Base-by-base conservation (phyloP, 345 rosid species). In the Passiflora organensis region DNA sequence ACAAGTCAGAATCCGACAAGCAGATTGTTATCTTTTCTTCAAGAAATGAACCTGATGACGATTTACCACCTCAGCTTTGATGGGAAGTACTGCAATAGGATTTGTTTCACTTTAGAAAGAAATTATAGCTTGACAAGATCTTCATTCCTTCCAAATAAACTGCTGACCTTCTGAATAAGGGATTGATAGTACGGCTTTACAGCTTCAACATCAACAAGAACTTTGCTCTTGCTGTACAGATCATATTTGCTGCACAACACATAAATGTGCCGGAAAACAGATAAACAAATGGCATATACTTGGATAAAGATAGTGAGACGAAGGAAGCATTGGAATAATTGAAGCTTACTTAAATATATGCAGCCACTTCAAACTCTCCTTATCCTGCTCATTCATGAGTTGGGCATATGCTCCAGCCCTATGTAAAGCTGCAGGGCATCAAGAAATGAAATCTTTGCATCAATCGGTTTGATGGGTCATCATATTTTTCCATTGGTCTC, bases 221-320 rank as follows among this genome's bases (percentile, higher is more conserved):
- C 84, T 72, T 80, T 86, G 80, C 91, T 83, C 78, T 85, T 86
- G 73, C 91, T 83, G 76, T 83, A 89, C 12, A 89, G 74, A n/a
- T 86, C 95, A 60, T 89, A 86, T 62, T 89, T 89, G 76, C 95
- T 86, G 85, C 46, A 69, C 12, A 55, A 9, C 21, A 32, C 20
- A 14, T 5, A 36, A 3, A 20, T n/a, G 5, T 8, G 43, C 60
- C 28, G 62, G 25, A 32, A 13, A 12, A 19, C 25, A 12, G 43
- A 13, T 28, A 28, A 6, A 1, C 47, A 6, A 8, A 14, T 2
- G 14, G 47, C 14, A 28, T 28, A 23, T 64, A 36, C 2, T 12
- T 36, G 4, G n/a, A 14, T 15, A 22, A 21, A 17, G 20, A 18
- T 6, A 17, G 34, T 0, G 13, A 13, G 2, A 48, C 4, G 5